phyloP scores from a whole-genome alignment of 495 filamentous ascomycete species.

The Xylaria telfairii region DNA sequence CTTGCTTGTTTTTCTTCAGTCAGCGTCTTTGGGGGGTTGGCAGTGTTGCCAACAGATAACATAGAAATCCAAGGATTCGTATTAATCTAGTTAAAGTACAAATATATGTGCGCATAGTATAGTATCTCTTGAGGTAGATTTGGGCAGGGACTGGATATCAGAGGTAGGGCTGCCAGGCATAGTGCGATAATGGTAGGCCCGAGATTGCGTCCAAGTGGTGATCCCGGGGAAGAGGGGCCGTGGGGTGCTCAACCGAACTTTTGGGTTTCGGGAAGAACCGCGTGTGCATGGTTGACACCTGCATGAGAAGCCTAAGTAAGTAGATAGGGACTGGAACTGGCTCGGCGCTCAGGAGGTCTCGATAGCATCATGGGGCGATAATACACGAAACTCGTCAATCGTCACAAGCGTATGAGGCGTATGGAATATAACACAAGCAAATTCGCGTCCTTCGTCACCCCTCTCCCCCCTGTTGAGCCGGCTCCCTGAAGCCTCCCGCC shows the following conservation, averaged over 20 bases:
- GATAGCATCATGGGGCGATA: not conserved
- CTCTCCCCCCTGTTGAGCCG: not conserved
- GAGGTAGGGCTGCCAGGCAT: not conserved
- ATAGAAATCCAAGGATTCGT: not conserved
- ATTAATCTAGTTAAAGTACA: not conserved
- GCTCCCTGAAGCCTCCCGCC: not conserved
- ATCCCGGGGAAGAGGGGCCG: slow-evolving; percentile 1
- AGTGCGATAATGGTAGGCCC: not conserved
- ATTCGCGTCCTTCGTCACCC: not conserved
- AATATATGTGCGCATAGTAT: not conserved
- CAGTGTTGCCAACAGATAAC: not conserved
- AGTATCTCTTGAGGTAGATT: not conserved
- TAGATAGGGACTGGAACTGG: not conserved
- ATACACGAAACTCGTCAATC: not conserved
- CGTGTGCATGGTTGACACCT: not conserved
- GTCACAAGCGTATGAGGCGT: not conserved
- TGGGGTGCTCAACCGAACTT: slow-evolving; percentile 5
- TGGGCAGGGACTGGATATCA: no score
- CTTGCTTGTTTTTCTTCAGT: not conserved
- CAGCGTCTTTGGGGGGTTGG: not conserved
- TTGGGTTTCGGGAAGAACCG: slow-evolving; percentile 5
- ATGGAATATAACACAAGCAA: not conserved
- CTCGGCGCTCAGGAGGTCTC: not conserved
- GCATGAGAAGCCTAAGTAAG: not conserved
- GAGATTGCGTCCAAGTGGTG: no score